Percentiles rank a stretch among this genome's conserved stretches.
Conservation (phyloP, 2,329 filamentous ascomycete species). For the Claviceps arundinis region DNA sequence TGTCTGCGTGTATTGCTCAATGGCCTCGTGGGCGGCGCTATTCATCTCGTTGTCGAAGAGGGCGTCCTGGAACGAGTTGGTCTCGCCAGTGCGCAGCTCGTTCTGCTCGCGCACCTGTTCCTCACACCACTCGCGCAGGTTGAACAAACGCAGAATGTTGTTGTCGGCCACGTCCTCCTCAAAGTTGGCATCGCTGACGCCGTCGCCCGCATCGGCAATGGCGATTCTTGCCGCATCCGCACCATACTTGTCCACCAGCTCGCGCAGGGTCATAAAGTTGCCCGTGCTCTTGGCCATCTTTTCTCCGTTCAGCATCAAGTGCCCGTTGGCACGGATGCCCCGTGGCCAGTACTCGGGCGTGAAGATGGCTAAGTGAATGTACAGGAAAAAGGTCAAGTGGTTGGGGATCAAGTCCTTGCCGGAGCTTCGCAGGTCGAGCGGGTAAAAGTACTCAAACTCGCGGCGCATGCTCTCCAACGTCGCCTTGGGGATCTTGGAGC, state of each 20-base stretch:
- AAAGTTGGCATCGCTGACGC: slow-evolving; percentile 91
- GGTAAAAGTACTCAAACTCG: slow-evolving; percentile 96
- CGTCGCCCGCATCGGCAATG: slow-evolving; percentile 87
- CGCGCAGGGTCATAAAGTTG: slow-evolving; percentile 86
- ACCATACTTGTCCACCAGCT: slow-evolving; percentile 82
- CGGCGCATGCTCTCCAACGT: slow-evolving; percentile 69
- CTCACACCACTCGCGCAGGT: slow-evolving; percentile 82
- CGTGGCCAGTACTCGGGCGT: slow-evolving; percentile 77
- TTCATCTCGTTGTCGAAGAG: slow-evolving; percentile 94
- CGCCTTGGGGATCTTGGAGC: slow-evolving; percentile 60
- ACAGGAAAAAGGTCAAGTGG: slow-evolving; percentile 91
- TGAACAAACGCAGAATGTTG: slow-evolving; percentile 73
- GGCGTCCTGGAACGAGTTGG: slow-evolving; percentile 69
- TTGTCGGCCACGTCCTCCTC: slow-evolving; percentile 90
- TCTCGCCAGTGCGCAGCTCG: slow-evolving; percentile 58
- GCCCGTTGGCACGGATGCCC: slow-evolving; percentile 78
- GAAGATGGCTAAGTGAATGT: slow-evolving; percentile 87
- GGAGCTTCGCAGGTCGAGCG: slow-evolving; percentile 73
- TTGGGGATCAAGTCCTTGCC: slow-evolving; percentile 91
- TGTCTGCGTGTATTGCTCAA: slow-evolving; percentile 63
- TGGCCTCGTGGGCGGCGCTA: slow-evolving; percentile 62
- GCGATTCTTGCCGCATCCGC: slow-evolving; percentile 86
- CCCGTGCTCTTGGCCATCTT: slow-evolving; percentile 99
- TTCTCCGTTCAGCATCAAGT: slow-evolving; percentile 86
- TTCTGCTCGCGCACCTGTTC: slow-evolving; percentile 60